Base-by-base conservation (phyloP, 768 basidiomycete genomes). In the Russula vinacea region DNA sequence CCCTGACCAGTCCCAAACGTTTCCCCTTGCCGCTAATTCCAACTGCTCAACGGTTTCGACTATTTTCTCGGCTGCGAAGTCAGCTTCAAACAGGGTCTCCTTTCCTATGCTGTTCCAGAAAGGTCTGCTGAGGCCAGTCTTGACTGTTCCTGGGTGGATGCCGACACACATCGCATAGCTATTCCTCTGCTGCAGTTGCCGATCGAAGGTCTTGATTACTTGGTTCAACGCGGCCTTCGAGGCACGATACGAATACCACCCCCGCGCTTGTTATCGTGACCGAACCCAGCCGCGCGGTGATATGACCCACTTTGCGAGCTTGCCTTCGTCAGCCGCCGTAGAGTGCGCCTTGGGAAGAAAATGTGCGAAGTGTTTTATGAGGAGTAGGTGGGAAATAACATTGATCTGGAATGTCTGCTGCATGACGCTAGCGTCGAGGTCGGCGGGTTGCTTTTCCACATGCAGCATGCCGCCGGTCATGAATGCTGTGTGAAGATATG, bases 221-320 rank as follows among this genome's bases (percentile, higher is more conserved):
- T 86, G 84, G 67, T 87, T 85, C 54, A 87, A 79, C 56, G 84
- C 84, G 0, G 84, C 81, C 71, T 85, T 86, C 56, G 83, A 84
- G 22, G 82, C 76, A 32, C 84, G 81, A 71, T 85, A 85, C 37
- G 83, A 84, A 70, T 81, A 85, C 84, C 84, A 85, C 42, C 84
- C 85, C 84, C 84, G 26, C 76, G 77, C 29, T 72, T 74, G 70
- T 86, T 87, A 69, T 87, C 84, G 78, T 76, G 59, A 85, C 79
- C 44, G 82, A 84, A 35, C 84, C 84, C 10, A 85, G 80, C 44
- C 83, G 81, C 19, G 84, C 84, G 13, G 82, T 80, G 60, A 85
- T 73, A 71, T 87, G 84, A 83, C 80, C 84, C 84, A 85, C 69
- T 82, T 84, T 26, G 83, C 72, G 3, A 78, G 79, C 40, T n/a